Evolutionary conservation across 2,329 filamentous ascomycete genomes (phyloP), one percentile per base, ranked within the genome.

Genomic region (Trichoderma koningiopsis): DNA sequence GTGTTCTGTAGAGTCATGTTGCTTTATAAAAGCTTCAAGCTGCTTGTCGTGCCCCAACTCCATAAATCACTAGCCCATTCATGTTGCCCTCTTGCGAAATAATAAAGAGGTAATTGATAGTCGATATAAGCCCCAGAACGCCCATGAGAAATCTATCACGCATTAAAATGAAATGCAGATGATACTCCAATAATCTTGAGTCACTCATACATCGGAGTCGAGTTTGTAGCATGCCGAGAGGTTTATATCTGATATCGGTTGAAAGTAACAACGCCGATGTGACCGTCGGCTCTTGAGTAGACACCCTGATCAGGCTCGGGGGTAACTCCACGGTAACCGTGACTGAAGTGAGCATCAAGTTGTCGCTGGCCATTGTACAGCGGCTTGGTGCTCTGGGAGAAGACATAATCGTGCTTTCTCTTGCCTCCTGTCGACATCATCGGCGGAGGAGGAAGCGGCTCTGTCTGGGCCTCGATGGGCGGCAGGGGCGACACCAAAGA

Each of bases 321-420:
- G 24, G 70, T 73, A 14, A 75, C 52, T 8, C 76, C 72, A 5
- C 74, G 75, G 35, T 72, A 70, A 27, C 71, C 71, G 5, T 66
- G 62, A 24, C 73, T 70, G 43, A 76, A 75, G 69, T 81, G 78
- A 2, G 74, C 66, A 14, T 82, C 81, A 22, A 75, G 70, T 62
- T 79, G 80, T 33, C 81, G 76, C 70, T 80, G 76, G 3, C 80
- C 78, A 49, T 83, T 81, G 73, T 78, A 77, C 6, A 81, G 74
- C 1, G 79, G 75, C 24, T 75, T 73, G 4, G 70, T 71, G 67
- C 71, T 77, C 57, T 80, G 76, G 8, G 72, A 64, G 60, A 81
- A 81, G 67, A 79, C 77, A 13, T 70, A 70, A 56, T 80, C 78
- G 58, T 79, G 79, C 70, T 81, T 81, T 37, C 79, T 78, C 75